A percentile compares a stretch with the other conserved stretches of the same genome.
Evolutionary conservation across 2,329 filamentous ascomycete genomes (phyloP).

Genomic region (Neopestalotiopsis rosae): DNA sequence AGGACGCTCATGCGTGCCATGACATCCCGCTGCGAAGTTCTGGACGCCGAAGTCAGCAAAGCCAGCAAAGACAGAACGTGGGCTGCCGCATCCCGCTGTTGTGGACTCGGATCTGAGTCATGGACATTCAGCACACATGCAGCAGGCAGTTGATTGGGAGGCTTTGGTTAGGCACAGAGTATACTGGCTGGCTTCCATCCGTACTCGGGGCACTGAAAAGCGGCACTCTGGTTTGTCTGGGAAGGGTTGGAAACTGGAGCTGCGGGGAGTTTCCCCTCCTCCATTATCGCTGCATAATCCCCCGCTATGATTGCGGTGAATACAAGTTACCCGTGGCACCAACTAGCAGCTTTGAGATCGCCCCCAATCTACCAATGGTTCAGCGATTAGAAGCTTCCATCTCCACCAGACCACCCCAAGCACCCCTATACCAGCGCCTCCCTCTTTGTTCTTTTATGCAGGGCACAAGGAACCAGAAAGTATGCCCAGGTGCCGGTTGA

Average conservation of each 20-base stretch:
- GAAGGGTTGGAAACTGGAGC: slow-evolving; percentile 3
- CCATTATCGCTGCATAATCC: not conserved
- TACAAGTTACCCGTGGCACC: slow-evolving; percentile 2
- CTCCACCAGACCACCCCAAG: not conserved
- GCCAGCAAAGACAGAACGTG: not conserved
- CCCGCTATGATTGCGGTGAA: not conserved
- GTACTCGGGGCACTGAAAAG: not conserved
- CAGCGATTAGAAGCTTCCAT: slow-evolving; percentile 11
- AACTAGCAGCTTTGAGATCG: slow-evolving; percentile 6
- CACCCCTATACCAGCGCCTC: not conserved
- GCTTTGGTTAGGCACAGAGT: not conserved
- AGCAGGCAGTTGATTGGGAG: not conserved
- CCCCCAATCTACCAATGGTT: slow-evolving; percentile 4
- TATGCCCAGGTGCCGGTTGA: not conserved
- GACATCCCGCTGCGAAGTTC: not conserved
- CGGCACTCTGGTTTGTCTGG: not conserved
- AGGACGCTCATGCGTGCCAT: too few relatives aligned
- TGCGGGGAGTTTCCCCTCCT: slow-evolving; percentile 4
- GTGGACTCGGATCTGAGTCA: not conserved
- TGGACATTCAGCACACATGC: not conserved
- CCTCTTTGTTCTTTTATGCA: slow-evolving; percentile 4
- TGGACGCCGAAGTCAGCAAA: not conserved
- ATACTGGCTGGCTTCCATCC: not conserved
- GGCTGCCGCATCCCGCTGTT: not conserved
- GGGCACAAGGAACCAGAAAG: slow-evolving; percentile 15